Base-by-base conservation (phyloP, 1,139 yeast genomes). In the Sugiyamaella neomexicana region DNA sequence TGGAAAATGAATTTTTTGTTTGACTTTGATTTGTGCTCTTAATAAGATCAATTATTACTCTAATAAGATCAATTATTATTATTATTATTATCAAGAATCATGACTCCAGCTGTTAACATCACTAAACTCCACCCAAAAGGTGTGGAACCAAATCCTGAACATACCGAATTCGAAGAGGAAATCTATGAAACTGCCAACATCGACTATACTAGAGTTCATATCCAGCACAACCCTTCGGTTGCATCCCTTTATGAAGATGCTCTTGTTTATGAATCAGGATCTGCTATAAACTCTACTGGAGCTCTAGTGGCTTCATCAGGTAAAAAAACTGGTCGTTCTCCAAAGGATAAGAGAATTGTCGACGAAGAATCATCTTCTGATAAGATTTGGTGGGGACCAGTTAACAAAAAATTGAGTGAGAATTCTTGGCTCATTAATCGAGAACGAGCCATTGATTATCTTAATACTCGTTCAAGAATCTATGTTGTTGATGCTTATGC, bases 321-420 rank as follows among this genome's bases (percentile, higher is more conserved):
- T 70, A 79, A 82, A 66, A 93, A 93, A 79, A 93, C 98, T 56
- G 99, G 99, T 67, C 87, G 99, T 76, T 93, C 98, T 44, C 99
- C 99, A 72, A 88, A 86, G 78, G 99, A 93, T 76, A 93, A 93
- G 75, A 89, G 99, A 78, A 89, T 93, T 74, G 98, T 93, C 62
- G 97, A 91, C 66, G 98, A 93, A 77, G 86, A 82, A 65, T 79
- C 95, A 53, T 90, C 97, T 41, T 74, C 81, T 56, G 82, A 88
- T 60, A 78, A 91, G 70, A 83, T 93, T 66, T 93, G 99, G 98
- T 93, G 99, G 99, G 99, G 99, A 31, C 98, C 98, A 8, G 99
- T 93, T 66, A 93, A 93, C 79, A 89, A 88, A 76, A 89, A 91
- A 76, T 93, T 93, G 67, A 86, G 89, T 61, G 97, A 89, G 75